Conservation (phyloP, 345 rosid genomes). For the Streptanthus diversifolius region DNA sequence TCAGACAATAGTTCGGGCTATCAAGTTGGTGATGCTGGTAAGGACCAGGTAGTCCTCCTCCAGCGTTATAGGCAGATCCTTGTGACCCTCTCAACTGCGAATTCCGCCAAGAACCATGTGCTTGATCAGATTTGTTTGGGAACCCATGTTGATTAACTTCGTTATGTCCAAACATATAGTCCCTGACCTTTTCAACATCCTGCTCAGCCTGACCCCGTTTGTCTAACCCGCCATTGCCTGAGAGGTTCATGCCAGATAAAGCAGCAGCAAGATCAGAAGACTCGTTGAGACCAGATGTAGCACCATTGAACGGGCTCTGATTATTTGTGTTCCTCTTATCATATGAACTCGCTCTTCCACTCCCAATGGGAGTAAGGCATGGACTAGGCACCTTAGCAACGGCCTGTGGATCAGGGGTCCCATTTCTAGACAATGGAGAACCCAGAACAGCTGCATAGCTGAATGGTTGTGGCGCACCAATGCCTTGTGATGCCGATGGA, state of each 20-base stretch:
- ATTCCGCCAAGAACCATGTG: conserved; percentile 40
- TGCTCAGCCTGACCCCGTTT: conserved; percentile 46
- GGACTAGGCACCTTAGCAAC: conserved; percentile 86
- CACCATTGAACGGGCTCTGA: conserved; percentile 53
- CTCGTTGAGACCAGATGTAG: conserved; percentile 49
- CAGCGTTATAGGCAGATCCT: conserved; percentile 47
- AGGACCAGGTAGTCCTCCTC: conserved; percentile 46
- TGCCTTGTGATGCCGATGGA: conserved; percentile 44
- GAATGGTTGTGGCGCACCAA: conserved; percentile 51
- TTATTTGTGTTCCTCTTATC: conserved; percentile 57
- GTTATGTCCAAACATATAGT: conserved; percentile 48
- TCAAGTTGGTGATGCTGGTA: conserved; percentile 54
- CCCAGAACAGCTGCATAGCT: conserved; percentile 83
- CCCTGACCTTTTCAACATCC: conserved; percentile 46
- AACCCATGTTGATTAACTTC: conserved; percentile 38
- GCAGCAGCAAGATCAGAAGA: conserved; percentile 60
- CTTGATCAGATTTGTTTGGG: conserved; percentile 41
- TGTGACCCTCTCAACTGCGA: conserved; percentile 63
- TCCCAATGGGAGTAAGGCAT: conserved; percentile 77
- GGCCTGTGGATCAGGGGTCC: conserved; percentile 85
- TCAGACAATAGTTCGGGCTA: conserved; percentile 43
- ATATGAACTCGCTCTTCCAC: conserved; percentile 49
- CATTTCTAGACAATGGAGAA: conserved; percentile 70
- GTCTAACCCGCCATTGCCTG: conserved; percentile 43
- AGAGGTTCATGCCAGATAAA: conserved; percentile 65